Conservation (phyloP, 2,329 filamentous ascomycete species). For the Blastomyces emzantsi region DNA sequence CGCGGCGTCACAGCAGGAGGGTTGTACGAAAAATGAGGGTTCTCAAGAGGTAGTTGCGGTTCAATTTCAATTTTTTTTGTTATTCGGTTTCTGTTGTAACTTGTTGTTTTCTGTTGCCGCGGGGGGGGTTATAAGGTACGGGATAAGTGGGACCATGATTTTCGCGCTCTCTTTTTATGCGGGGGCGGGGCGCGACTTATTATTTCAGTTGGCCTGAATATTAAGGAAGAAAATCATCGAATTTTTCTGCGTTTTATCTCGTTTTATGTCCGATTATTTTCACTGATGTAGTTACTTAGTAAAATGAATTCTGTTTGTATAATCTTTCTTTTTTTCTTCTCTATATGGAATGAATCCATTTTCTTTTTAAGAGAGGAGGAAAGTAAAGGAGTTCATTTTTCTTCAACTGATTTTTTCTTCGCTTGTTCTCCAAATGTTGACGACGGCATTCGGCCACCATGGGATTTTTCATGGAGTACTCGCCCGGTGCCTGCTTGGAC, state of each 20-base stretch:
- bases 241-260: background rate
- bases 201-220: background rate
- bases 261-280: background rate
- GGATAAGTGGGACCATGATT: background rate
- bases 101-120: background rate
- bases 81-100: background rate
- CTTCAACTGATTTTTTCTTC: background rate
- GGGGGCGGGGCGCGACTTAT: background rate
- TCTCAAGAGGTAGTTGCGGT: conserved; percentile 11
- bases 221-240: background rate
- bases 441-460: background rate
- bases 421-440: background rate
- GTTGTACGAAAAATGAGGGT: conserved; percentile 18
- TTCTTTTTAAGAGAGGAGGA: background rate
- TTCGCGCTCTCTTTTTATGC: background rate
- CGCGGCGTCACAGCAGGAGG: background rate
- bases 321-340: background rate
- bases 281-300: background rate
- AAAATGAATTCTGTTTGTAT: background rate
- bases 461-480: background rate
- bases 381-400: background rate
- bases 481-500: background rate
- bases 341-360: background rate
- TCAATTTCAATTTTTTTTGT: background rate
- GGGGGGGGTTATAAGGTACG: background rate